A percentile compares a stretch with the other conserved stretches of the same genome.
Conservation (phyloP, 2,329 filamentous ascomycete genomes). For the Aspergillus pseudonomiae region DNA sequence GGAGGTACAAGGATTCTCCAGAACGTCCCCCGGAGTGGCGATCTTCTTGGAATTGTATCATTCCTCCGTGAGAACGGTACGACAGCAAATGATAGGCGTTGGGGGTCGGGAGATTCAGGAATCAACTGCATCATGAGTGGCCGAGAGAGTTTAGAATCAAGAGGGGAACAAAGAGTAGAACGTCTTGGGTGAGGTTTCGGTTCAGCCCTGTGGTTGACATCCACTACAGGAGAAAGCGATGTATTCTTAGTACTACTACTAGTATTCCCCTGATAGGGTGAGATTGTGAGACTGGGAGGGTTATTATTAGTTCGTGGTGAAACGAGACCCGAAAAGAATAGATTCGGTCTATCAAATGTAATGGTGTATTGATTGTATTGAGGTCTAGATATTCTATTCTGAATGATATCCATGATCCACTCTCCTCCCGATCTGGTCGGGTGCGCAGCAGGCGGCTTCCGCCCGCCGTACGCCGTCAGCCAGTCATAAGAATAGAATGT, state of each 20-base stretch:
- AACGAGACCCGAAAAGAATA: not conserved
- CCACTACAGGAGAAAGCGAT: not conserved
- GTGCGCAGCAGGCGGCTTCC: not conserved
- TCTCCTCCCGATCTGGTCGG: not conserved
- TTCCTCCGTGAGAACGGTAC: not conserved
- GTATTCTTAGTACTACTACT: not conserved
- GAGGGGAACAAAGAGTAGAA: not conserved
- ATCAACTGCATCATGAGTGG: slow-evolving; percentile 25
- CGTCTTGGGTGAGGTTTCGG: not conserved
- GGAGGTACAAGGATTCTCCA: slow-evolving; percentile 5
- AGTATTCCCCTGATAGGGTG: not conserved
- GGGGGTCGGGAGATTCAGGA: slow-evolving; percentile 38
- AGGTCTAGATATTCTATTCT: no score
- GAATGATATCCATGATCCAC: no score
- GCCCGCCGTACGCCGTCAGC: not conserved
- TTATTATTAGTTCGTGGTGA: not conserved
- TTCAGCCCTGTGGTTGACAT: slow-evolving; percentile 10
- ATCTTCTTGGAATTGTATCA: slow-evolving; percentile 6
- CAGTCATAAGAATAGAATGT: slow-evolving; percentile 1
- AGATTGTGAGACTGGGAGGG: not conserved
- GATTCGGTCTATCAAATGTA: not conserved
- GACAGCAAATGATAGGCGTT: slow-evolving; percentile 27
- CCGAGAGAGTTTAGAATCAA: slow-evolving; percentile 4
- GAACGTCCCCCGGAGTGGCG: slow-evolving; percentile 2
- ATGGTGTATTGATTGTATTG: no score